Percentiles rank a stretch among this genome's conserved stretches.
phyloP scores from a whole-genome alignment of 768 basidiomycete species.

The Nevesoporus exiguus region DNA sequence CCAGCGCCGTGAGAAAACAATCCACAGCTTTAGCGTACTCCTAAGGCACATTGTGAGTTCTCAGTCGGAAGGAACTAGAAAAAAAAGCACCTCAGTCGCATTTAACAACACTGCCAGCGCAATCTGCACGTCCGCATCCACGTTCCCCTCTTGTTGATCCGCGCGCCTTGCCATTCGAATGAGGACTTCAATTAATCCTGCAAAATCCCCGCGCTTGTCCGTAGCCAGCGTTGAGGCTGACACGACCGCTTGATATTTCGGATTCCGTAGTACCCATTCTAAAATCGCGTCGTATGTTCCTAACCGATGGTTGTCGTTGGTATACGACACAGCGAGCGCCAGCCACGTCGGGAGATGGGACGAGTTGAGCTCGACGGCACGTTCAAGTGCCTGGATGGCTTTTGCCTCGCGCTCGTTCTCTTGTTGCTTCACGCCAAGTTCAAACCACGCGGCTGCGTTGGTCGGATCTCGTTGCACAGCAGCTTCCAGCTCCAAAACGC shows the following conservation, averaged over 20 bases:
- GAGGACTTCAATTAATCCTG: constrained; percentile 66
- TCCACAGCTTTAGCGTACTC: constrained; percentile 92
- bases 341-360: constrained; percentile 78
- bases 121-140: constrained; percentile 95
- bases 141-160: constrained; percentile 44
- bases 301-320: constrained; percentile 78
- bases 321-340: constrained; percentile 84
- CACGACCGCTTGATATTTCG: constrained; percentile 47
- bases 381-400: constrained; percentile 80
- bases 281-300: constrained; percentile 78
- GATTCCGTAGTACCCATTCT: constrained; percentile 74
- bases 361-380: constrained; percentile 79
- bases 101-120: constrained; percentile 92
- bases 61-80: neutral
- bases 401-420: constrained; percentile 94
- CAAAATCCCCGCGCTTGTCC: constrained; percentile 34
- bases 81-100: constrained; percentile 68
- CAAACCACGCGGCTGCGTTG: constrained; percentile 79
- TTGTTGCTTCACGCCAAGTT: constrained; percentile 94
- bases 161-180: constrained; percentile 71
- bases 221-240: constrained; percentile 32
- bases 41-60: constrained; percentile 35
- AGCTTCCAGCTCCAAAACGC: constrained; percentile 86
- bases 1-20: constrained; percentile 87
- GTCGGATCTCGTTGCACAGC: constrained; percentile 73